Evolutionary conservation across 371 early-diverging fungal species (phyloP), one percentile per base, ranked within the genome.

Genomic region (Saksenaea oblongispora): DNA sequence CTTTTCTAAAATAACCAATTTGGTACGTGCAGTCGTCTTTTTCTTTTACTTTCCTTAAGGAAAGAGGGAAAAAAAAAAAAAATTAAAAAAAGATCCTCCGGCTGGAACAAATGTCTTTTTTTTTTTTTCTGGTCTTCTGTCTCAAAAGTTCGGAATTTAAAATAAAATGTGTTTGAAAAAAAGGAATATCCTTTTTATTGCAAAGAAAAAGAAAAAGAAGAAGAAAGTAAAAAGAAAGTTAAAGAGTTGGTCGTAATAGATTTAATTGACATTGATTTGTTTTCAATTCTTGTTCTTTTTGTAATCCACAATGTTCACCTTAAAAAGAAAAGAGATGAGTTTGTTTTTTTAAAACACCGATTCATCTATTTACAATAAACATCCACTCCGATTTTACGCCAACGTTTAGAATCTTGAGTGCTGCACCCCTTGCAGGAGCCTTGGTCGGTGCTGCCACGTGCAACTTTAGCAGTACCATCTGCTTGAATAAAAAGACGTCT

Each of bases 381-480:
- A 9, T 26, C 28, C 18, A 28, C 60, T 18, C 60, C 41, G 3
- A 42, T 31, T 22, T 47, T 62, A 26, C 60, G 58, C 77, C 74
- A 77, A 9, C 72, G 69, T 35, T 72, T 69, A 44, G 63, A 54
- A 1, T 69, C 63, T 0, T 55, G 24, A 0, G 56, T 41, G 2
- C n/a, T 15, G 41, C 61, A 64, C 9, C 26, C 22, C 14, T 2
- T 41, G 56, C 55, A 58, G 41, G 37, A 24, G 10, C 54, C 28
- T 26, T n/a, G 31, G 47, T 56, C 27, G 0, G 41, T 27, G 5
- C 27, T 42, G 0, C 63, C 59, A 15, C 68, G 63, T 37, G 61
- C 44, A 17, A 69, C 64, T 2, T 54, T 47, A 14, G 62, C 51
- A 10, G 61, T 59, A 14, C 69, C 69, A 39, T 69, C 69, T 8